Evolutionary conservation across 108 stramenopile species (phyloP).

Genomic region (Cyclotella kingstonii): DNA sequence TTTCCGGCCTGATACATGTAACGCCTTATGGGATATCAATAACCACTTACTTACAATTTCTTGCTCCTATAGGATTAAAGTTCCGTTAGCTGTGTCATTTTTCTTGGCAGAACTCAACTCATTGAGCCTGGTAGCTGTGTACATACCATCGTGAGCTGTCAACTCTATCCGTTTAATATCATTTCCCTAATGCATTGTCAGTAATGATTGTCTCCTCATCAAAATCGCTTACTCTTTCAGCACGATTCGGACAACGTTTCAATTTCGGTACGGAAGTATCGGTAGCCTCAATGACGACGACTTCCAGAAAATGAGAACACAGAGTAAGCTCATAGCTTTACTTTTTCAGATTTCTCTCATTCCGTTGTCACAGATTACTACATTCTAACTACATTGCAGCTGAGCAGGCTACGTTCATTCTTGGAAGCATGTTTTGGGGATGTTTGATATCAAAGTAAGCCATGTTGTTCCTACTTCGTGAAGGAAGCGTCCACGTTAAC

Average conservation of each 20-base stretch:
- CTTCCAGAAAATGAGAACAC: conserved; percentile 16
- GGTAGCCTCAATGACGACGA: conserved; percentile 18
- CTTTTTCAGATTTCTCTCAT: too few relatives aligned
- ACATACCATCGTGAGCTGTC: conserved; percentile 24
- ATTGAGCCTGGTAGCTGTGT: conserved; percentile 2
- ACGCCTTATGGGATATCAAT: too few relatives aligned
- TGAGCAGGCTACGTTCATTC: conserved; percentile 10
- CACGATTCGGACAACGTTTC: conserved; percentile 6
- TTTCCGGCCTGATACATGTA: not conserved
- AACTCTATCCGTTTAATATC: too few relatives aligned
- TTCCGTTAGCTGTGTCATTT: conserved; percentile 10
- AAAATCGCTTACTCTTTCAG: too few relatives aligned
- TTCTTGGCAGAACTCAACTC: conserved; percentile 14
- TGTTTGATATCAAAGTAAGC: conserved; percentile 12
- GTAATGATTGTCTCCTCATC: too few relatives aligned
- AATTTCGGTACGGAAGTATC: conserved; percentile 12
- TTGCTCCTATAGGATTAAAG: not conserved
- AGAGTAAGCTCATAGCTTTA: conserved; percentile 1
- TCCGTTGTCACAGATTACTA: not conserved
- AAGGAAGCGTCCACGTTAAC: too few relatives aligned
- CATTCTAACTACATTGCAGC: not conserved
- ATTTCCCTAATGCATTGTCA: too few relatives aligned
- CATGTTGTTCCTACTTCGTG: not conserved
- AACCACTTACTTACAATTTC: not conserved
- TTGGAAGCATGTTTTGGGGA: conserved; percentile 36